Evolutionary conservation across 805 yeast genomes (phyloP), one percentile per base, ranked within the genome.

Genomic region (Kazachstania taianensis): DNA sequence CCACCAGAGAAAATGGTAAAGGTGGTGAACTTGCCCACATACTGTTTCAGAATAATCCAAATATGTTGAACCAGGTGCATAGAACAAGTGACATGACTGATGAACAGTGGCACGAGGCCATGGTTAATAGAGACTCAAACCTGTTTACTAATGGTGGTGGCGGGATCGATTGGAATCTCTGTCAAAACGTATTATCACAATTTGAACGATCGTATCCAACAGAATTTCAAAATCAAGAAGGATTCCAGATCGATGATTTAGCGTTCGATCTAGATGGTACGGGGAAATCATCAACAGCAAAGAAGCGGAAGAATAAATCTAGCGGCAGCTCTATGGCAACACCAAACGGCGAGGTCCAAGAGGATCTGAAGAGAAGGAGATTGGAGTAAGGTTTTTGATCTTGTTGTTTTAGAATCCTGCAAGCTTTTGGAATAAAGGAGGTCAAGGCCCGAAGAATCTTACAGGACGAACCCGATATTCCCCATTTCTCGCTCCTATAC

Each of bases 1-100:
- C 83, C n/a, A 67, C 59, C 1, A 43, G 57, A 23, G 61, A 57
- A 33, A 57, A 57, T 41, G 61, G 60, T n/a, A 58, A 57, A 40
- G 60, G 61, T 36, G 63, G 63, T 7, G 61, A 58, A 35, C 43
- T 59, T 16, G 45, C 59, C 6, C 52, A 55, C 25, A 48, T 56
- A 13, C 34, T 59, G 13, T 59, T 57, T 32, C 62, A 58, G 38
- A 51, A 53, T 40, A 52, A 55, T 38, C 52, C 56, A 12, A 61
- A 57, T 43, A 56, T 52, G 62, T 45, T 53, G 49, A 38, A 38
- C 10, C 43, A 41, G 15, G 57, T 51, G 9, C 37, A 36, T 7
- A 44, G 45, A 28, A 48, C 51, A 4, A 36, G 45, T 5, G 53
- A 42, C 2, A 53, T 52, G 57, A 39, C 50, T 2, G 46, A 48